A percentile compares a stretch with the other conserved stretches of the same genome.
phyloP scores from a whole-genome alignment of 169 alveolate genomes.

The Pseudocohnilembus persalinus region DNA sequence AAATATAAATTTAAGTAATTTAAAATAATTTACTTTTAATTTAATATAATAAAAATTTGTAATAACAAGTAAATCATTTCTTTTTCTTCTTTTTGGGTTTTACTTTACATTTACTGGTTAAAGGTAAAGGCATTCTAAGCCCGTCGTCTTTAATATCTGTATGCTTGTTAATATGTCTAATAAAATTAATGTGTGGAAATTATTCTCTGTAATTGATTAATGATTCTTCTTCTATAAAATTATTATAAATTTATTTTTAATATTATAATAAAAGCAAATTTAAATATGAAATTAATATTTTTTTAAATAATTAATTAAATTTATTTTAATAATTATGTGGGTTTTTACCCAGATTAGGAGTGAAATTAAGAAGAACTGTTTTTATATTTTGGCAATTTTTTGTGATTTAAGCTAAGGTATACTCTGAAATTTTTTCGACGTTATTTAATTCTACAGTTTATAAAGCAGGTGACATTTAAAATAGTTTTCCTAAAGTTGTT shows the following conservation, averaged over 20 bases:
- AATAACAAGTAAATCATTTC: slow-evolving; percentile 15
- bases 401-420: background rate
- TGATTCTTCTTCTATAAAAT: slow-evolving; percentile 2
- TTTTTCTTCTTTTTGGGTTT: slow-evolving; percentile 42
- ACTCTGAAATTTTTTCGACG: slow-evolving; percentile 6
- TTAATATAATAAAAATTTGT: background rate
- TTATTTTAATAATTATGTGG: no score
- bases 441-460: slow-evolving; percentile 12
- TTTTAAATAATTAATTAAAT: no score
- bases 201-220: slow-evolving; percentile 16
- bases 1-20: no score
- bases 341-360: slow-evolving; percentile 20
- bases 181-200: slow-evolving; percentile 22
- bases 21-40: no score
- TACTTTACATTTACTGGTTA: slow-evolving; percentile 18
- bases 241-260: no score
- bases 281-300: no score
- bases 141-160: slow-evolving; percentile 49
- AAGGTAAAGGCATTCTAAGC: slow-evolving; percentile 43
- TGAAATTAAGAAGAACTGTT: slow-evolving; percentile 25
- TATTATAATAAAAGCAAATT: no score
- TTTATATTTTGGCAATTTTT: slow-evolving; percentile 12
- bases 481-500: slow-evolving; percentile 1
- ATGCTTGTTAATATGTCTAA: slow-evolving; percentile 29
- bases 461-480: slow-evolving; percentile 14